Conservation (phyloP, 2,329 filamentous ascomycete genomes). For the Ceratocystis albifundus region DNA sequence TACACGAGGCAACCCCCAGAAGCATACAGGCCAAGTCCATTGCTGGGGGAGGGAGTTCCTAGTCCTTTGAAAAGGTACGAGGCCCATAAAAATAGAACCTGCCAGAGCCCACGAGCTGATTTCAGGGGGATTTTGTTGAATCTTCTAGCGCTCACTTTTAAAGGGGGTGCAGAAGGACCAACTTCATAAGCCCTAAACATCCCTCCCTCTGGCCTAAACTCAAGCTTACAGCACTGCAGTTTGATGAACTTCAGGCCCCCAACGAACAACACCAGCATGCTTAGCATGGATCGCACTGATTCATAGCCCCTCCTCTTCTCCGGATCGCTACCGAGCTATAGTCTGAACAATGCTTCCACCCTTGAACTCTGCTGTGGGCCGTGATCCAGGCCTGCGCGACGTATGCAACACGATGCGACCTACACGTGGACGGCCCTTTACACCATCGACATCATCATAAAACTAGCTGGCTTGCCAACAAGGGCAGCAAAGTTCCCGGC, state of each 20-base stretch:
- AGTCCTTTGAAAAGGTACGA: not conserved
- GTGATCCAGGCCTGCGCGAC: not conserved
- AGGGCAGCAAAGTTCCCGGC: too few species aligned
- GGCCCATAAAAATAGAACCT: conserved; percentile 1
- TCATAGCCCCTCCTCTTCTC: not conserved
- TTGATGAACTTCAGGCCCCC: not conserved
- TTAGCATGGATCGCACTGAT: not conserved
- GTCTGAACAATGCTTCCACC: not conserved
- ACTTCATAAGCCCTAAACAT: not conserved
- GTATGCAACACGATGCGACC: not conserved
- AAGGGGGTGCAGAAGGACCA: not conserved
- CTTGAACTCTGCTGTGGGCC: not conserved
- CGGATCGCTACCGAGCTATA: not conserved
- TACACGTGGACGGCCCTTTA: not conserved
- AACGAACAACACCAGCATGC: not conserved
- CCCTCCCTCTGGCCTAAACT: not conserved
- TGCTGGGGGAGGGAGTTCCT: too few species aligned
- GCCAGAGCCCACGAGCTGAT: not conserved
- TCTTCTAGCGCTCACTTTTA: conserved; percentile 2
- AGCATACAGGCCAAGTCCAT: too few species aligned
- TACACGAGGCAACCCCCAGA: too few species aligned
- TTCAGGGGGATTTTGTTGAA: not conserved
- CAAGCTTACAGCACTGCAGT: not conserved
- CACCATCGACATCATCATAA: not conserved
- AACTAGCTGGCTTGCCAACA: not conserved